Conservation (phyloP, 306 rosid species). For the Gynostemma pentaphyllum region DNA sequence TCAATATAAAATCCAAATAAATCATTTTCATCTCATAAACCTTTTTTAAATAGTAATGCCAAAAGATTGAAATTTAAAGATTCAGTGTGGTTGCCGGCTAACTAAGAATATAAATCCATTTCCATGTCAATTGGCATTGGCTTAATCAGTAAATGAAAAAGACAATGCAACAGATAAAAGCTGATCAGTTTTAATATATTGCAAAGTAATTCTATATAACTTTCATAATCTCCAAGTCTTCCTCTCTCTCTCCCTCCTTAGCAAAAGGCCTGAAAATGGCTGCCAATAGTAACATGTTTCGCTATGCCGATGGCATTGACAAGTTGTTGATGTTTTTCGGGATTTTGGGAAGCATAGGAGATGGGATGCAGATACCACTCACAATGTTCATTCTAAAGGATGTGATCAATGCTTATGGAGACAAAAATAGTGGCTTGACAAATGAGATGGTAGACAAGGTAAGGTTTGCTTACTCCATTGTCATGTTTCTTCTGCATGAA, state of each 20-base stretch:
- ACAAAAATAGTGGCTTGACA: constrained; percentile 21
- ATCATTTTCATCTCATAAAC: background rate
- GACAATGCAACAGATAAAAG: constrained; percentile 21
- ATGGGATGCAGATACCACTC: constrained; percentile 76
- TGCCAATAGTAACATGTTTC: constrained; percentile 38
- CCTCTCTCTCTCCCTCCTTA: background rate
- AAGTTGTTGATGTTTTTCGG: constrained; percentile 67
- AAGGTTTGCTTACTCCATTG: constrained; percentile 9
- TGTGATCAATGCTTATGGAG: constrained; percentile 68
- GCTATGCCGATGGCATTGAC: constrained; percentile 63
- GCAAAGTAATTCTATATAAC: background rate
- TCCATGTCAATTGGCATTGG: constrained; percentile 13
- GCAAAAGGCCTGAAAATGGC: constrained; percentile 31
- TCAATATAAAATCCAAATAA: background rate
- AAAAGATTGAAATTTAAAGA: background rate
- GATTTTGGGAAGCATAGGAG: constrained; percentile 74
- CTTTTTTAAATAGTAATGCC: background rate
- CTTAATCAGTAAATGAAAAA: constrained; percentile 14
- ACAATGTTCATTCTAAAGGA: constrained; percentile 71
- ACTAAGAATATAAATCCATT: background rate
- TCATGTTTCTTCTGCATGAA: background rate
- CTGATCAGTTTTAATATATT: constrained; percentile 15
- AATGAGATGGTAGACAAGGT: constrained; percentile 60
- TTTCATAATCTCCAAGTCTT: background rate
- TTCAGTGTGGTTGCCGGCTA: constrained; percentile 2